phyloP scores from a whole-genome alignment of 352 stramenopile genomes.

The Globisporangium nunn region DNA sequence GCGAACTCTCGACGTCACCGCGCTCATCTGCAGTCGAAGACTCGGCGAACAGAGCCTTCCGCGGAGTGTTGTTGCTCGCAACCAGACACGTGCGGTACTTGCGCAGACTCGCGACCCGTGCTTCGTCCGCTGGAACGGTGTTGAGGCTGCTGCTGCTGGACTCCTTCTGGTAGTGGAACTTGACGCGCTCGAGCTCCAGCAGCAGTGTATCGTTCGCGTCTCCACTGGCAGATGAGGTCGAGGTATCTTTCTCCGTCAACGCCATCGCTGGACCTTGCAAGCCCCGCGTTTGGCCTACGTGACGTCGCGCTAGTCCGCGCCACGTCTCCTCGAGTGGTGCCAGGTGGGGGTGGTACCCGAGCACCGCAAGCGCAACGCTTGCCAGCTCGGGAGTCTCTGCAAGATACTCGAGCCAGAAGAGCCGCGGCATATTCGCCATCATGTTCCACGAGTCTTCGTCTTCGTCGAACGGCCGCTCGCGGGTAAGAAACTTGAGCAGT shows the following conservation, averaged over 20 bases:
- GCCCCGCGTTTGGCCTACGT: neutral
- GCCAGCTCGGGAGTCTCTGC: conserved; percentile 24
- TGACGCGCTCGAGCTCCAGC: conserved; percentile 8
- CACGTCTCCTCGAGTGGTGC: conserved; percentile 24
- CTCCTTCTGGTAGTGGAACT: conserved; percentile 4
- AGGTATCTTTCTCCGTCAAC: too few relatives aligned
- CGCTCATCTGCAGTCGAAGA: neutral
- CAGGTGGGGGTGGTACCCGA: conserved; percentile 23
- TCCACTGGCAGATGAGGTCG: too few relatives aligned
- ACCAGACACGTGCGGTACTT: conserved; percentile 10
- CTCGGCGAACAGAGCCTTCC: neutral
- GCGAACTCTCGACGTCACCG: neutral
- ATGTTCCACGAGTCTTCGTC: conserved; percentile 26
- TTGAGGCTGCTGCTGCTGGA: neutral
- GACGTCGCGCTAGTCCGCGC: conserved; percentile 6
- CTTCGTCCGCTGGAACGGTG: neutral
- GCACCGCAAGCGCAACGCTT: conserved; percentile 22
- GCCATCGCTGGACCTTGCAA: too few relatives aligned
- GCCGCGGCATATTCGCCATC: conserved; percentile 29
- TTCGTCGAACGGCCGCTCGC: conserved; percentile 32
- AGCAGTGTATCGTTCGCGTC: neutral
- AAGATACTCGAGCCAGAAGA: conserved; percentile 40
- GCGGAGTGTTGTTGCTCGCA: neutral
- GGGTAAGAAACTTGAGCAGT: conserved; percentile 29
- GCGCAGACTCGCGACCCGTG: conserved; percentile 2